Base-by-base conservation (phyloP, 345 rosid genomes). In the Brassica incana region DNA sequence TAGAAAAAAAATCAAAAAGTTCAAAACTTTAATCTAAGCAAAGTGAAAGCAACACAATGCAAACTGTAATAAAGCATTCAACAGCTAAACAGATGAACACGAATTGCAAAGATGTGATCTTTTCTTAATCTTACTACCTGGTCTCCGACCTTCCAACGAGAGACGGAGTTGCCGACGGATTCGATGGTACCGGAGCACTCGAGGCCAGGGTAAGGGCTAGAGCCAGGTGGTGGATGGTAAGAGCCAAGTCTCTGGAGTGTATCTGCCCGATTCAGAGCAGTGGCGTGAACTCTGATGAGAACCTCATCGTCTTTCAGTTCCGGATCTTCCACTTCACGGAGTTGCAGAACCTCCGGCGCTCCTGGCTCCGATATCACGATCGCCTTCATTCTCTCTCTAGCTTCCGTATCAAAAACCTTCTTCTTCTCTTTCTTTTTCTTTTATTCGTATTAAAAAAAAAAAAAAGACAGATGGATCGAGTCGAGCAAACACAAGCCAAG, bases 121-220 rank as follows among this genome's bases (percentile, higher is more conserved):
- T 12, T 33, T 2, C 11, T 3, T 18, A 20, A 33, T 27, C 2
- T 27, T 27, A 27, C 2, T 25, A 90, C 98, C 91, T 92, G 89
- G 76, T 92, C 92, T 23, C 97, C 97, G 8, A 88, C 80, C 67
- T 90, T 90, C 97, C 97, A 94, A 43, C 89, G 89, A 59, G 92
- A 86, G 52, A 92, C 98, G 71, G 33, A 72, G 23, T 78, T 80
- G 6, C 97, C 97, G 0, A 91, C 80, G 8, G 92, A 82, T 35
- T 80, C 88, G 16, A 94, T 54, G 69, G 87, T 91, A n/a, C 97
- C 97, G 18, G 97, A 92, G 71, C 98, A 94, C 76, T 92, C 98
- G 29, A 94, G 90, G 52, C 98, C 93, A 11, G 59, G 97, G 77
- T 85, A 84, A 23, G 87, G 83, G 65, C 98, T 94, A 27, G 90